phyloP scores from a whole-genome alignment of 352 stramenopile genomes.

The Globisporangium paroecandrum region DNA sequence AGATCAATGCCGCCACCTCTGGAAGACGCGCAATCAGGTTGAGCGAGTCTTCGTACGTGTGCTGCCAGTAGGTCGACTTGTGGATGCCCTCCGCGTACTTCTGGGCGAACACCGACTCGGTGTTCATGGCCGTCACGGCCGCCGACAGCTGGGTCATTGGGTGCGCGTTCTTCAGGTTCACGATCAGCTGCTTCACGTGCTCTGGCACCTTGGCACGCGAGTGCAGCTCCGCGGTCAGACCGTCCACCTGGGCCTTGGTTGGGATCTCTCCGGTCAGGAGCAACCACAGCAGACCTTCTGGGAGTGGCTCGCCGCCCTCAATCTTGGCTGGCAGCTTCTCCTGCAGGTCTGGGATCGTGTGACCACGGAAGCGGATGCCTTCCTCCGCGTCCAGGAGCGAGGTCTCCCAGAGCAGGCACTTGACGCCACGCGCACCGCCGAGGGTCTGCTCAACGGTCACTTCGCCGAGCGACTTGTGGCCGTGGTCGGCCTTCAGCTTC shows the following conservation, averaged over 20 bases:
- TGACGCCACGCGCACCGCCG: conserved; percentile 95
- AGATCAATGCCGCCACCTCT: conserved; percentile 98
- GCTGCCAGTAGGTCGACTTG: conserved; percentile 98
- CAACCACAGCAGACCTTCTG: conserved; percentile 97
- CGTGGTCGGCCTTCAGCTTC: conserved; percentile 93
- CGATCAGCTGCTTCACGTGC: conserved; percentile 95
- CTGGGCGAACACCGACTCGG: conserved; percentile 94
- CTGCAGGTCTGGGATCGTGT: conserved; percentile 99
- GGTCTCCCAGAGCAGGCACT: conserved; percentile 99
- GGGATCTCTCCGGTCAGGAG: conserved; percentile 97
- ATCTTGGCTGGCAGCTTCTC: conserved; percentile 90
- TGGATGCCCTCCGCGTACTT: conserved; percentile 96
- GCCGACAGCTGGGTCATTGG: conserved; percentile 99
- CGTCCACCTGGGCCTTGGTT: conserved; percentile 94
- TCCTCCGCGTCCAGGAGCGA: conserved; percentile 93
- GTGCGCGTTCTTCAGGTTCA: conserved; percentile 97
- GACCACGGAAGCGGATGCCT: conserved; percentile 98
- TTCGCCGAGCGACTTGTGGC: conserved; percentile 89
- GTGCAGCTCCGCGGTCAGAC: conserved; percentile 95
- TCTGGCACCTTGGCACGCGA: conserved; percentile 91
- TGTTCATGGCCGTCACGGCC: conserved; percentile 93
- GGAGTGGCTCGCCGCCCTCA: conserved; percentile 93
- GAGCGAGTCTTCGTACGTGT: conserved; percentile 98
- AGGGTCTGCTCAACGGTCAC: conserved; percentile 97
- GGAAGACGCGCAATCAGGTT: conserved; percentile 97